Percentiles rank a stretch among this genome's conserved stretches.
phyloP scores from a whole-genome alignment of 441 rosid genomes.

The Jatropha podagrica region DNA sequence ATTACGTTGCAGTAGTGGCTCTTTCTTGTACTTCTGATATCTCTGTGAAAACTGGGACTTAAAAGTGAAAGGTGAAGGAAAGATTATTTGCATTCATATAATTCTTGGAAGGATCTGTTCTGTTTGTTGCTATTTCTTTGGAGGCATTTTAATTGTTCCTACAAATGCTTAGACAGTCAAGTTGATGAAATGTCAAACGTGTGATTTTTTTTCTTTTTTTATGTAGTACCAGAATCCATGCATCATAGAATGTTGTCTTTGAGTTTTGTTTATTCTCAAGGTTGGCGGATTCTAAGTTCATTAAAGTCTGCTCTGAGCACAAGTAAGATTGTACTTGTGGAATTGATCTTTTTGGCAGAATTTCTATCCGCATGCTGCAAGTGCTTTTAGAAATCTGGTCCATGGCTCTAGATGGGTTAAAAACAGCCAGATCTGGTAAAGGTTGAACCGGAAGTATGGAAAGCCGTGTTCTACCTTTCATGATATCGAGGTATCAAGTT shows the following conservation, averaged over 20 bases:
- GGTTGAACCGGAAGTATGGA: neutral
- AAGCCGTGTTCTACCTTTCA: neutral
- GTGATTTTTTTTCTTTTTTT: neutral
- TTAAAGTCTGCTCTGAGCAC: neutral
- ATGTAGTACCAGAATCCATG: neutral
- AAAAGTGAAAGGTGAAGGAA: too few relatives aligned
- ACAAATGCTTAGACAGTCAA: neutral
- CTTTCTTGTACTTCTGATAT: too few relatives aligned
- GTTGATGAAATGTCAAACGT: too few relatives aligned
- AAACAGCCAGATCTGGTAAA: neutral
- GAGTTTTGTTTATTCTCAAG: neutral
- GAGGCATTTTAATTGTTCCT: neutral
- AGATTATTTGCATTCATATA: too few relatives aligned
- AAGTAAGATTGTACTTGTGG: neutral
- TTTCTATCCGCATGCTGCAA: neutral
- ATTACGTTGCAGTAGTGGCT: neutral
- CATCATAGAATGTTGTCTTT: neutral
- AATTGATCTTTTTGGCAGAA: neutral
- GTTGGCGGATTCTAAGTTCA: neutral
- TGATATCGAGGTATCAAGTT: neutral
- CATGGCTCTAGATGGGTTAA: neutral
- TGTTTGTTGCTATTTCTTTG: neutral
- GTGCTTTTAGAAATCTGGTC: neutral
- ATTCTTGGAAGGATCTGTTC: neutral
- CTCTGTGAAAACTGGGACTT: too few relatives aligned